These are phyloP conservation scores for Fusarium sp. DNA, from an alignment of 2,329 filamentous ascomycete genomes.

Conservation along the genomic window DNA sequence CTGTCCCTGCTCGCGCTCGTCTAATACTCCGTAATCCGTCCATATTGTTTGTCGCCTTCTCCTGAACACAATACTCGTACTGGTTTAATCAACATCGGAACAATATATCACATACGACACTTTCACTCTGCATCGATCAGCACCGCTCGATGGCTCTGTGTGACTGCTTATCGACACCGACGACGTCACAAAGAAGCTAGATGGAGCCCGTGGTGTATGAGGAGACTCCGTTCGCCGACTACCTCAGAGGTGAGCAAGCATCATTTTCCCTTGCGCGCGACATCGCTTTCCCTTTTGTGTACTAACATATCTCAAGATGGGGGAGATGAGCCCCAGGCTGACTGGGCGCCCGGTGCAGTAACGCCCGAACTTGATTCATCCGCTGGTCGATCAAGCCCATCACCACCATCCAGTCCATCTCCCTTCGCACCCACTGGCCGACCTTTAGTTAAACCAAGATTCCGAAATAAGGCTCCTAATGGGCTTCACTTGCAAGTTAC, in stretches of 20 bases:
- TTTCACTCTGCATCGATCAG: constrained; percentile 15
- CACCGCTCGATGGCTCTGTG: constrained; percentile 45
- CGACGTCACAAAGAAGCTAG: constrained; percentile 44
- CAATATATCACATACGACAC: constrained; percentile 14
- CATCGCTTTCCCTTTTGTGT: neutral
- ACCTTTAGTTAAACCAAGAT: constrained; percentile 63
- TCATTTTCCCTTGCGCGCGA: neutral
- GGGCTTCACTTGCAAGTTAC: constrained; percentile 55
- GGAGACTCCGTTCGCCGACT: constrained; percentile 87
- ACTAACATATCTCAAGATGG: constrained; percentile 51
- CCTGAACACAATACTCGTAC: constrained; percentile 30
- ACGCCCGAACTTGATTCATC: constrained; percentile 47
- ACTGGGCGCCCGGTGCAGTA: constrained; percentile 57
- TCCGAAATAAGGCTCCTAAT: constrained; percentile 58
- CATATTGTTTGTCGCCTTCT: constrained; percentile 31
- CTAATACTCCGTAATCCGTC: constrained; percentile 12
- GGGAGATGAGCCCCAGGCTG: constrained; percentile 55
- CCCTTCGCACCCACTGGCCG: constrained; percentile 67
- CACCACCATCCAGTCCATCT: constrained; percentile 58
- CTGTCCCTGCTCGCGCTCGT: constrained; percentile 34
- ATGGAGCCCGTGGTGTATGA: constrained; percentile 90
- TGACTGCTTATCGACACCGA: constrained; percentile 39
- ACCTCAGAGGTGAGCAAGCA: constrained; percentile 77
- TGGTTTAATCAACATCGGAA: constrained; percentile 20
- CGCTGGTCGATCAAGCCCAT: constrained; percentile 51